Evolutionary conservation across 306 rosid genomes (phyloP), one percentile per base, ranked within the genome.

Genomic region (Quercus mongolica): DNA sequence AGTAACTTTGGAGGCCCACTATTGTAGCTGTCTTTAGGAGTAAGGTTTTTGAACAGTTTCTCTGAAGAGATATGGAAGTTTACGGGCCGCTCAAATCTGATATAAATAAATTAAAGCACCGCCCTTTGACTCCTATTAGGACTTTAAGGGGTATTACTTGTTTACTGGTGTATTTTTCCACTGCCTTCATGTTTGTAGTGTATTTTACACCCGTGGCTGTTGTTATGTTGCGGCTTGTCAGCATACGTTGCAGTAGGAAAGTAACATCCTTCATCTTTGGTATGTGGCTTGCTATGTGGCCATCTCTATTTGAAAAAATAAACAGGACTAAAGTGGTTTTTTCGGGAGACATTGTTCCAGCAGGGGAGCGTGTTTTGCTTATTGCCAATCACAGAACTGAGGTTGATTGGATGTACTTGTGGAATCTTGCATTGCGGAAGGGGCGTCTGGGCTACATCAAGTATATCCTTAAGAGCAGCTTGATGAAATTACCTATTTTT

Each of bases 341-440:
- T 78, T 89, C 88, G 26, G 99, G 99, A 28, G 98, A 93, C 65
- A 73, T 56, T 55, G 73, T 96, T 76, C 99, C 99, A 1, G 78
- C 63, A 25, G 85, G 82, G 77, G 99, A 96, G 83, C 98, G 98
- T 38, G 94, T 86, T 82, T 71, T 96, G 77, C 88, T 96, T 3
- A 85, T 96, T 81, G 87, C 99, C 19, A 96, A 96, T 76, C 99
- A 96, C 84, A 88, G 92, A 85, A 96, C 97, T 25, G 99, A 96
- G 85, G 99, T 96, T 64, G 99, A 96, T 82, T 96, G 99, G 99
- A 96, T 96, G 99, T 96, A 91, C 88, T 89, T 96, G 88, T 96
- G 99, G 99, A 83, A 91, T 81, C 92, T 96, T 69, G 99, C 98
- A 23, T 80, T 91, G 85, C 78, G 98, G 65, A 96, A 91, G 58